Conservation (phyloP, 441 rosid species). For the Jatropha multifida region DNA sequence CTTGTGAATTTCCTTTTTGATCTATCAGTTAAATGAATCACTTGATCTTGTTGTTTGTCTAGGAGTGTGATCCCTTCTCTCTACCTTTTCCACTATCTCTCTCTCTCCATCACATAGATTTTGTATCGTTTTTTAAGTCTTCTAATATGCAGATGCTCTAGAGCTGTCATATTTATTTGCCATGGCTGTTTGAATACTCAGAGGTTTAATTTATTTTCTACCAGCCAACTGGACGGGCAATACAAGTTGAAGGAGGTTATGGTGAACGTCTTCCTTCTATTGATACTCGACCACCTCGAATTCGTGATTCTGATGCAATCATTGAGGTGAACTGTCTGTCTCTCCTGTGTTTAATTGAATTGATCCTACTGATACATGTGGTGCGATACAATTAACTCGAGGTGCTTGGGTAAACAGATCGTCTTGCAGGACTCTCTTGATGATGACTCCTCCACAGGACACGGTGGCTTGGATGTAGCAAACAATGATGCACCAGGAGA, state of each 20-base stretch:
- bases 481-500: constrained; percentile 37
- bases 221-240: constrained; percentile 97
- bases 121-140: constrained; percentile 6
- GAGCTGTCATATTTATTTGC: constrained; percentile 9
- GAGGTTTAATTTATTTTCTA: constrained; percentile 22
- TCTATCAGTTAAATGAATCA: not conserved
- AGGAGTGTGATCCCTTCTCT: constrained; percentile 2
- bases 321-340: constrained; percentile 62
- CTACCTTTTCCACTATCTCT: not conserved
- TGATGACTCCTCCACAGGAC: constrained; percentile 52
- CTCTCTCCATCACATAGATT: not conserved
- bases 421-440: constrained; percentile 66
- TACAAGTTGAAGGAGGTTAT: constrained; percentile 88
- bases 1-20: constrained; percentile 4
- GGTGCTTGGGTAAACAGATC: constrained; percentile 59
- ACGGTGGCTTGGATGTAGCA: constrained; percentile 35
- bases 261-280: constrained; percentile 91
- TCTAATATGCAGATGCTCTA: constrained; percentile 5
- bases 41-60: not conserved
- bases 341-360: constrained; percentile 21
- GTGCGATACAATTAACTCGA: constrained; percentile 29
- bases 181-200: constrained; percentile 16
- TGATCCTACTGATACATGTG: constrained; percentile 3
- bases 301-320: constrained; percentile 92
- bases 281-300: constrained; percentile 84